These are phyloP conservation scores for Phytophthora kernoviae DNA, from an alignment of 352 stramenopile species.

Conservation along the genomic window DNA sequence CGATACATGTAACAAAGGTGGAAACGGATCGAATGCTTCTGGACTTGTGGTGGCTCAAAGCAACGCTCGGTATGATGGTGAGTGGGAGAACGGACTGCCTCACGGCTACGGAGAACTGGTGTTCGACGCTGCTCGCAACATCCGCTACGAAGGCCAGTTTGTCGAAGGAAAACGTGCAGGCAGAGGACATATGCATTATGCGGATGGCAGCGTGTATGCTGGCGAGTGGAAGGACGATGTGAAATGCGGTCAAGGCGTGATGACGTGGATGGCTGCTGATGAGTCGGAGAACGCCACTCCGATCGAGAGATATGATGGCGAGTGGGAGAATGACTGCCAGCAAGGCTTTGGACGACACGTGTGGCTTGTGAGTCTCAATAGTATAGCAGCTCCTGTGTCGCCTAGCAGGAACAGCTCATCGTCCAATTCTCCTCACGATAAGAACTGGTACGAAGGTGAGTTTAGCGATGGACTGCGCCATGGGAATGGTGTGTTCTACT, in stretches of 20 bases:
- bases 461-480: conserved; percentile 69
- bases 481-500: conserved; percentile 81
- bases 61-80: conserved; percentile 76
- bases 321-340: conserved; percentile 74
- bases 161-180: conserved; percentile 55
- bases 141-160: conserved; percentile 68
- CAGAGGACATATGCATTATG: conserved; percentile 69
- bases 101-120: conserved; percentile 73
- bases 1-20: conserved; percentile 1
- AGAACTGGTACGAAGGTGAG: conserved; percentile 89
- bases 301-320: conserved; percentile 70
- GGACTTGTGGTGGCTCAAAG: conserved; percentile 38
- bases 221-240: conserved; percentile 74
- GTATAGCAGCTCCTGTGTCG: not conserved
- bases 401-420: conserved; percentile 10
- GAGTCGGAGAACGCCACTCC: conserved; percentile 16
- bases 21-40: not conserved
- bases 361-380: conserved; percentile 48
- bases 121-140: conserved; percentile 65
- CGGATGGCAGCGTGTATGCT: conserved; percentile 63
- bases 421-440: conserved; percentile 35
- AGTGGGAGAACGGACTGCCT: conserved; percentile 73
- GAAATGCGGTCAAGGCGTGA: conserved; percentile 77
- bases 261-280: conserved; percentile 66
- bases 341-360: conserved; percentile 84